Base-by-base conservation (phyloP, 2,329 filamentous ascomycete species). In the Tolypocladium tundrense region DNA sequence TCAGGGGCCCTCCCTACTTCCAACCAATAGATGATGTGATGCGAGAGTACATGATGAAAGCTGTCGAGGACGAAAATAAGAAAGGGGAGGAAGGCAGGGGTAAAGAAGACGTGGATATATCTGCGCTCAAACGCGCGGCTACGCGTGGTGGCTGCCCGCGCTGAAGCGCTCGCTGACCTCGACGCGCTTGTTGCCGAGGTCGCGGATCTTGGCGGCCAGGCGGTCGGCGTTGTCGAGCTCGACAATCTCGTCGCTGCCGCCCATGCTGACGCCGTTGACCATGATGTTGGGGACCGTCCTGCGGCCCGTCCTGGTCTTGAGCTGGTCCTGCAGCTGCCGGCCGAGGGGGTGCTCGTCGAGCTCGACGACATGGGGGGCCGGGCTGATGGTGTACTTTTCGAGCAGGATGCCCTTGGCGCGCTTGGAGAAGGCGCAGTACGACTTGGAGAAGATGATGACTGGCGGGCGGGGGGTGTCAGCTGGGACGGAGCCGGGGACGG, bases 371-470 rank as follows among this genome's bases (percentile, higher is more conserved):
- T 86, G 88, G 0, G 94, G 94, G 13, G 83, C 75, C 0, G 94
- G 94, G 1, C 84, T 82, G 69, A 99, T 95, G 57, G 78, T 79
- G 77, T 97, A 97, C 65, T 88, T 87, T 27, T 92, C 84, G 48
- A 96, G 83, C 45, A 99, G 82, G 58, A 97, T 82, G 50, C 80
- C 79, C 75, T 99, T 99, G 52, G 94, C 94, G 65, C 85, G 86
- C 69, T 86, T 88, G 55, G 91, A 97, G 75, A 83, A 87, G 1
- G 88, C 91, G 72, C 94, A 99, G 75, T 93, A 96, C 1, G 88
- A 84, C 74, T 99, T 97, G 62, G 91, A 96, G 77, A 97, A 97
- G 66, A 99, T 90, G 70, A 97, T 89, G 60, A 97, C 91, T 94
- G 63, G 3, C 16, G 21, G 8, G 9, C 31, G 66, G 59, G 66